Conservation (phyloP, 768 basidiomycete species). For the Candolleomyces aberdarensis region DNA sequence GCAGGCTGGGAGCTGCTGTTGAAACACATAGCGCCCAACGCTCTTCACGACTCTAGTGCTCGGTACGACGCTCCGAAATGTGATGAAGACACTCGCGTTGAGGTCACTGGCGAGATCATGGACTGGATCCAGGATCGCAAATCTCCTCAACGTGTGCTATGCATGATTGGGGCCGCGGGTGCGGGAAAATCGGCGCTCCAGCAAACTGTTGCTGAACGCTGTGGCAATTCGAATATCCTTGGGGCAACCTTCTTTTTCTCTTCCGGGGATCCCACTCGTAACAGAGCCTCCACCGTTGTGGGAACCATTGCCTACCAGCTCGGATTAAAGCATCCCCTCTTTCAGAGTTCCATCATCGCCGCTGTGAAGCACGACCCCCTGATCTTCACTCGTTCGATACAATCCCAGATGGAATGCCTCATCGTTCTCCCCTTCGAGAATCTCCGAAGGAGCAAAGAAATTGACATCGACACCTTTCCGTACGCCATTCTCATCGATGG, state of each 20-base stretch:
- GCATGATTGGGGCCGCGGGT: not conserved
- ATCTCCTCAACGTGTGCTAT: not conserved
- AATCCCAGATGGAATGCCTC: not conserved
- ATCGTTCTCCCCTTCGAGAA: not conserved
- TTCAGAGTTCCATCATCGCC: not conserved
- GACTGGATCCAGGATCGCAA: not conserved
- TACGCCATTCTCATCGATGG: slow-evolving; percentile 2
- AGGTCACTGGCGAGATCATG: not conserved
- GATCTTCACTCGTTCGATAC: not conserved
- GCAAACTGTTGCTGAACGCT: not conserved
- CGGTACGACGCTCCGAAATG: slow-evolving; percentile 1
- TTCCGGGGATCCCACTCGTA: not conserved
- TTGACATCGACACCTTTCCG: not conserved
- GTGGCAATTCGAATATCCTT: not conserved
- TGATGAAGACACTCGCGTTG: not conserved
- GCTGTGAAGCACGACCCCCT: not conserved
- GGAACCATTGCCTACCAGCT: slow-evolving; percentile 5
- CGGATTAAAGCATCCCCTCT: not conserved
- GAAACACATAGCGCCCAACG: not conserved
- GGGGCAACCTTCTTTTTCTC: slow-evolving; percentile 3
- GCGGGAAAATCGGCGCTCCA: not conserved
- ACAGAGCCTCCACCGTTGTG: not conserved
- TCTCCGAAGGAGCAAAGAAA: no score
- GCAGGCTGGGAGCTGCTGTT: no score
- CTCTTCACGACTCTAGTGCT: not conserved